These are phyloP conservation scores for Cadophora sp. DNA, from an alignment of 2,329 filamentous ascomycete species.

Conservation along the genomic window DNA sequence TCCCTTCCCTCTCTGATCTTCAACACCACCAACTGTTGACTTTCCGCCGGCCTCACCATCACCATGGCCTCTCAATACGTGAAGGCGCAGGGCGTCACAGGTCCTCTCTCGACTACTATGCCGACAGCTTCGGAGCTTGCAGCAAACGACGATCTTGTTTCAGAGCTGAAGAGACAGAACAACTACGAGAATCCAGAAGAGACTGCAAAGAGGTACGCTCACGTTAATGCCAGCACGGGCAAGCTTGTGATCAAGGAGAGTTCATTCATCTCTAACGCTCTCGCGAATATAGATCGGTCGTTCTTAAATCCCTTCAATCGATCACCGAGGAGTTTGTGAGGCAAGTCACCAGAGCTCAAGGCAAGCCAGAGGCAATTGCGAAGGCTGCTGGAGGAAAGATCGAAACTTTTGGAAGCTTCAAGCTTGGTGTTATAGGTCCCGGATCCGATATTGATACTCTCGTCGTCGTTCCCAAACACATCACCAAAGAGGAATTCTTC, in stretches of 20 bases:
- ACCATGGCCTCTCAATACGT: slow-evolving; percentile 40
- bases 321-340: slow-evolving; percentile 89
- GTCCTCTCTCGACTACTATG: slow-evolving; percentile 78
- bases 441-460: slow-evolving; percentile 98
- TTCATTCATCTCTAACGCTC: slow-evolving; percentile 28
- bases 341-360: slow-evolving; percentile 64
- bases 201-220: slow-evolving; percentile 75
- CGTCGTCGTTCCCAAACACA: slow-evolving; percentile 88
- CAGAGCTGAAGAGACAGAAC: slow-evolving; percentile 86
- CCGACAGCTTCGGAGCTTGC: slow-evolving; percentile 80
- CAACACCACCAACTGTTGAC: neutral
- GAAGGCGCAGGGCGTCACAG: slow-evolving; percentile 70
- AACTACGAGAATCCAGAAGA: slow-evolving; percentile 88
- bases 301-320: slow-evolving; percentile 77
- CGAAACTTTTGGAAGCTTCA: slow-evolving; percentile 95
- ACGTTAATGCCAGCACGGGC: neutral
- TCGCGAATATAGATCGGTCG: slow-evolving; percentile 53
- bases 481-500: slow-evolving; percentile 91
- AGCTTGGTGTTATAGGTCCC: slow-evolving; percentile 90
- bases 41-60: slow-evolving; percentile 16
- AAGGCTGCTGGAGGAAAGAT: slow-evolving; percentile 90
- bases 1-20: neutral
- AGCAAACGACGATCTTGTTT: slow-evolving; percentile 78
- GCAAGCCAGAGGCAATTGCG: slow-evolving; percentile 75
- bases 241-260: no score